Conservation (phyloP, 768 basidiomycete genomes). For the Boletus subparvulus region DNA sequence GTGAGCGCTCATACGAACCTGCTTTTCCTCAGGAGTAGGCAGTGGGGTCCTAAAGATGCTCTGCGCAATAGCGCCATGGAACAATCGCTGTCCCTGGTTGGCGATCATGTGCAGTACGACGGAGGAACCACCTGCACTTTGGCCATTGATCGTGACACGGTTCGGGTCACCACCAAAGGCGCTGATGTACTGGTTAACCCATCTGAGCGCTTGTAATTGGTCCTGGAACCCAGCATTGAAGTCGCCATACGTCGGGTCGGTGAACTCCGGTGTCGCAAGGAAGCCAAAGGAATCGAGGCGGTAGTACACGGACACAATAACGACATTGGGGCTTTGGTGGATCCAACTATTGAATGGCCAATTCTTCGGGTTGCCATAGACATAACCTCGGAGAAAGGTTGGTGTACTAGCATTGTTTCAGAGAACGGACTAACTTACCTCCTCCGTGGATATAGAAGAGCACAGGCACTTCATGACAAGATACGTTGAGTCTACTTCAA, state of each 20-base stretch:
- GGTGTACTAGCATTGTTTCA: not conserved
- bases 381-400: slow-evolving; percentile 41
- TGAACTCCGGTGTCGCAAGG: slow-evolving; percentile 50
- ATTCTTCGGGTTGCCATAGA: slow-evolving; percentile 59
- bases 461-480: slow-evolving; percentile 33
- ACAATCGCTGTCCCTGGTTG: slow-evolving; percentile 39
- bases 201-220: slow-evolving; percentile 44
- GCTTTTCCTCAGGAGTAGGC: slow-evolving; percentile 50
- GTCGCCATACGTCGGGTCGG: slow-evolving; percentile 41
- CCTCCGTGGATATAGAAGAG: slow-evolving; percentile 44
- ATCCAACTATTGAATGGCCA: slow-evolving; percentile 71
- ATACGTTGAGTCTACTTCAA: not conserved
- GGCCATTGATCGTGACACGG: slow-evolving; percentile 52
- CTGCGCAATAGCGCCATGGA: slow-evolving; percentile 59
- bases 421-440: slow-evolving; percentile 15
- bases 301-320: slow-evolving; percentile 68
- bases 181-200: slow-evolving; percentile 39
- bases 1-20: slow-evolving; percentile 35
- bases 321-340: slow-evolving; percentile 58
- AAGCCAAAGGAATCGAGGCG: slow-evolving; percentile 65
- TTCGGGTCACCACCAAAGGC: slow-evolving; percentile 42
- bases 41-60: slow-evolving; percentile 56
- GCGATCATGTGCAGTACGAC: slow-evolving; percentile 61
- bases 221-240: slow-evolving; percentile 57
- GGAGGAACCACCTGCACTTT: slow-evolving; percentile 57